Base-by-base conservation (phyloP, 805 yeast genomes). In the Pichia occidentalis region DNA sequence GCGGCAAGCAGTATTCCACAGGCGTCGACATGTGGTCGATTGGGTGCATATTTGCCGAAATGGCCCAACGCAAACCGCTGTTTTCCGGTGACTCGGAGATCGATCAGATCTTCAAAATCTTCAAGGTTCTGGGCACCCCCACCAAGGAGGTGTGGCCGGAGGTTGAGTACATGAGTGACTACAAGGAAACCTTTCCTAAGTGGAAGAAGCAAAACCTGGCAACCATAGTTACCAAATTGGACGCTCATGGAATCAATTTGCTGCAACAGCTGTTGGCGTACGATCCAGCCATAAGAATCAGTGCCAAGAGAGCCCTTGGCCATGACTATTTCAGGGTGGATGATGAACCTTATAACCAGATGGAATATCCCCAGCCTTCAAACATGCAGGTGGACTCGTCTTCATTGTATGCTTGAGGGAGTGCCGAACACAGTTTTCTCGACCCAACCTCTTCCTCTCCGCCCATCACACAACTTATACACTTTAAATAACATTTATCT, bases 1-100 rank as follows among this genome's bases (percentile, higher is more conserved):
- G 98, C 11, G 96, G 97, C 3, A 85, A 94, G 50, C 97, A 92
- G 54, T 92, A 92, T 61, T 85, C 96, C 24, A 92, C 97, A 0
- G 97, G 97, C 14, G 96, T 92, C 36, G 98, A 92, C 60, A 87
- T 92, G 83, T 92, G 98, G 98, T 85, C 96, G 9, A 84, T 90
- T 44, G 98, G 98, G 12, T 88, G 97, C 57, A 92, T 92, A 33
- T 84, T 92, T 60, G 98, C 97, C 6, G 98, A 92, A 59, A 88
- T 92, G 97, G 86, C 88, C 41, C 85, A 87, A 52, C 78, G 98
- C 39, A 85, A 85, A 59, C 97, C 98, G 7, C 61, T 92, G 37
- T 90, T 92, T 64, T 95, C 97, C 0, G 98, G 98, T 5, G 96
- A 92, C 59, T 86, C 95, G 9, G 98, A 92, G 59, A 94, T 92